Evolutionary conservation across 2,329 filamentous ascomycete species (phyloP).

Genomic region (Alternaria rosae): DNA sequence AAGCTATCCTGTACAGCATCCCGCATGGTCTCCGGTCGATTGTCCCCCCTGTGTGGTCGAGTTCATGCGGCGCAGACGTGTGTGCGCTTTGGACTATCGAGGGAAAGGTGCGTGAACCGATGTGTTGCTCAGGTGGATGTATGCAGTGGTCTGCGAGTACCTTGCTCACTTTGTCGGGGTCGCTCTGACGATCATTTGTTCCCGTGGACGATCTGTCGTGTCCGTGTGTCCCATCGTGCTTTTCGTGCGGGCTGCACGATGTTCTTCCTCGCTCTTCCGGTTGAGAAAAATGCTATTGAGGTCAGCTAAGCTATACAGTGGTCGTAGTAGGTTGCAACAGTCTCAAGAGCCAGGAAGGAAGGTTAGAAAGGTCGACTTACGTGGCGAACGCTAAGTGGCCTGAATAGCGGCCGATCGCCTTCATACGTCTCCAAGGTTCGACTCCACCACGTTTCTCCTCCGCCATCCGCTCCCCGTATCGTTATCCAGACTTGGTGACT

Average conservation of each 20-base stretch:
- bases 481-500: conserved; percentile 12
- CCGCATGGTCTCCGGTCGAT: neutral
- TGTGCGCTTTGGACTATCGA: neutral
- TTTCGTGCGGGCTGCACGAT: conserved; percentile 27
- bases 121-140: neutral
- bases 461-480: conserved; percentile 19
- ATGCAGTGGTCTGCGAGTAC: neutral
- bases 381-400: conserved; percentile 54
- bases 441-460: conserved; percentile 8
- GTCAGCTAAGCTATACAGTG: conserved; percentile 13
- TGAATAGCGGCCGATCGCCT: conserved; percentile 47
- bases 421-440: conserved; percentile 14
- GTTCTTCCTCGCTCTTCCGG: conserved; percentile 14
- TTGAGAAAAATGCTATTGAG: conserved; percentile 6
- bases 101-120: neutral
- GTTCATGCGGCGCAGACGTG: neutral
- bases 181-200: neutral
- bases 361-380: conserved; percentile 40
- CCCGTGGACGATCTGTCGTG: conserved; percentile 25
- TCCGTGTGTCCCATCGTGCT: conserved; percentile 27
- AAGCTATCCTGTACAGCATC: neutral
- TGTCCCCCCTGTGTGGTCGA: neutral
- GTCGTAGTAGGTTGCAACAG: conserved; percentile 27
- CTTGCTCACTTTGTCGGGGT: neutral
- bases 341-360: conserved; percentile 26